phyloP scores from a whole-genome alignment of 179 eudicot genomes.

The Silene noctiflora region DNA sequence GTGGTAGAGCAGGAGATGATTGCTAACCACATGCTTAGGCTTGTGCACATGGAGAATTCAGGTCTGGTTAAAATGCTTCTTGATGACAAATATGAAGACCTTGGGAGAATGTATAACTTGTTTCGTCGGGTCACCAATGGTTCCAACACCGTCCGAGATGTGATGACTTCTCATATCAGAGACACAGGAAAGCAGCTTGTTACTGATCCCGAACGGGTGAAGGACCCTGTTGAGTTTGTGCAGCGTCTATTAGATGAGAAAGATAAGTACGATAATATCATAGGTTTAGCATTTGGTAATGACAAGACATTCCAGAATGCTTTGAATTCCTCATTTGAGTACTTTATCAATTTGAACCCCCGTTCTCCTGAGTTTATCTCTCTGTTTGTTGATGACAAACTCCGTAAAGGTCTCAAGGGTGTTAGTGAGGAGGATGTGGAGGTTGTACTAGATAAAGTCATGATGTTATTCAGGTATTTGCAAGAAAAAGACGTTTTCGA shows the following conservation, averaged over 20 bases:
- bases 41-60: conserved; percentile 90
- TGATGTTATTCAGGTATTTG: conserved; percentile 84
- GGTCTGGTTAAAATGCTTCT: conserved; percentile 77
- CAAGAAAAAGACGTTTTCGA: conserved; percentile 97
- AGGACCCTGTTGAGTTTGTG: conserved; percentile 92
- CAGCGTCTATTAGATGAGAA: conserved; percentile 76
- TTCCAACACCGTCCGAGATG: conserved; percentile 65
- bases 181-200: conserved; percentile 85
- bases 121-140: conserved; percentile 77
- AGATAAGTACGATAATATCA: conserved; percentile 79
- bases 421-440: conserved; percentile 89
- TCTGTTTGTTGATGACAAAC: conserved; percentile 85
- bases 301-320: conserved; percentile 94
- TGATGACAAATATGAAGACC: conserved; percentile 80
- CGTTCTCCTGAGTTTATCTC: conserved; percentile 94
- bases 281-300: conserved; percentile 58
- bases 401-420: conserved; percentile 85
- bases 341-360: conserved; percentile 74
- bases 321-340: conserved; percentile 83
- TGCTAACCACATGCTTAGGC: conserved; percentile 69
- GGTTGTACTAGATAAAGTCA: conserved; percentile 76
- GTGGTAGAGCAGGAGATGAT: conserved; percentile 91
- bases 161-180: conserved; percentile 80
- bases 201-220: conserved; percentile 80
- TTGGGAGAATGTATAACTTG: conserved; percentile 75